Base-by-base conservation (phyloP, 192 early-diverging fungal species). In the Coemansia sp. region DNA sequence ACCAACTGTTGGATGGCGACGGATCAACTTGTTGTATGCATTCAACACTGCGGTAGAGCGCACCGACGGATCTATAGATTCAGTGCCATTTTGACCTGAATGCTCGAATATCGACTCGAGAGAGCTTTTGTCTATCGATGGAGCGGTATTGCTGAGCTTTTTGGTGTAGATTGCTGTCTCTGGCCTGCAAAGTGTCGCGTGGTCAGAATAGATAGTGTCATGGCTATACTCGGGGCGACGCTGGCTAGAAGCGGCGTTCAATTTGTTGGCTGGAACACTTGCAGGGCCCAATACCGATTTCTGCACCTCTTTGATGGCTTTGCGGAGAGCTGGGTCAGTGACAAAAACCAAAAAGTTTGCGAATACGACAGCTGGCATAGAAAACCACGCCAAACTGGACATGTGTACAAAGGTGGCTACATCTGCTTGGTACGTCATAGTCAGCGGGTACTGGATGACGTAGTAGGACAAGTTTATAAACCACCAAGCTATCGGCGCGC, bases 261-360 rank as follows among this genome's bases (percentile, higher is more conserved):
- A 23, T 21, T 50, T 23, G 10, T 10, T 50, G 10, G 48, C 10
- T 13, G 11, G 23, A 9, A 26, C 10, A 9, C 23, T 50, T 11
- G 9, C 7, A 5, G 23, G 3, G 24, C 48, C 48, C 20, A 9
- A 10, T 9, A 76, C 23, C 16, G 8, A 23, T 6, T 31, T 64
- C 14, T 31, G 48, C 11, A 77, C 62, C 36, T 77, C 70, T 5
- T 33, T 34, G 8, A 69, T 35, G 34, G 72, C 70, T n/a, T 51
- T 42, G 6, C 63, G 34, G 3, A 77, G 62, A 2, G 63, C 65
- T 2, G 75, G 62, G 37, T 77, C 75, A 8, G 66, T 77, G n/a
- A 62, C 37, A 40, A 77, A 77, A 3, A 77, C 66, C 9, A 69
- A 5, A 61, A 77, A 77, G 48, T 72, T 77, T 8, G 56, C 26